A percentile compares a stretch with the other conserved stretches of the same genome.
These are phyloP conservation scores for Nitzschia sp. DNA, from an alignment of 108 stramenopile genomes.

Conservation along the genomic window DNA sequence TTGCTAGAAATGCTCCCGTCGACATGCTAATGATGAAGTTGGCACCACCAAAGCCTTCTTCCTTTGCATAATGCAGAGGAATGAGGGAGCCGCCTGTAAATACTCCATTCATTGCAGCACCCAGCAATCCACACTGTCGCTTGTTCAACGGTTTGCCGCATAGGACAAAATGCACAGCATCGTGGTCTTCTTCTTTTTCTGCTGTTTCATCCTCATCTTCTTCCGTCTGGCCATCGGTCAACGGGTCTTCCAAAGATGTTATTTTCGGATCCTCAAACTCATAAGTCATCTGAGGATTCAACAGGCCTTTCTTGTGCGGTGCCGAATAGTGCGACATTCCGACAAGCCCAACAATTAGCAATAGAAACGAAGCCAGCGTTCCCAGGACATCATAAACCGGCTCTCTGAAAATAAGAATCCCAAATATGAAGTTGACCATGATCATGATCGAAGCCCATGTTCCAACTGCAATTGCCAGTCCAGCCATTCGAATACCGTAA, in stretches of 20 bases:
- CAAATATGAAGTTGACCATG: constrained; percentile 62
- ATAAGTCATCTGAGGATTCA: not conserved
- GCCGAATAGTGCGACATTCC: constrained; percentile 50
- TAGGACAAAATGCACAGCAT: not conserved
- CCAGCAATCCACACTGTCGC: constrained; percentile 60
- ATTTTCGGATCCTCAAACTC: not conserved
- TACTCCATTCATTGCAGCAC: constrained; percentile 65
- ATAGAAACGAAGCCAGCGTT: constrained; percentile 30
- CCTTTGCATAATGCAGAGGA: constrained; percentile 65
- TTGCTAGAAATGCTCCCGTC: constrained; percentile 53
- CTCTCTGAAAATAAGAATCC: constrained; percentile 72
- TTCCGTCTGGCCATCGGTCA: not conserved
- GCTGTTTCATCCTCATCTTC: not conserved
- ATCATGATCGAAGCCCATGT: constrained; percentile 75
- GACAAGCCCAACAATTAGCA: constrained; percentile 45
- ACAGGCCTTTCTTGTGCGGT: not conserved
- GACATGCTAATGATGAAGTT: constrained; percentile 55
- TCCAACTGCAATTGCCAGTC: constrained; percentile 68
- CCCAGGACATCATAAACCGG: constrained; percentile 38
- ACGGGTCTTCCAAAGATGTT: constrained; percentile 9
- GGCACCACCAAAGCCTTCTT: constrained; percentile 45
- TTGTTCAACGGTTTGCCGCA: constrained; percentile 24
- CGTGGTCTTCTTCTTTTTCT: not conserved
- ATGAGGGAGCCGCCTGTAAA: constrained; percentile 63
- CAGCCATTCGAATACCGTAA: constrained; percentile 71